phyloP scores from a whole-genome alignment of 495 filamentous ascomycete genomes.

The Xeromyces bisporus region DNA sequence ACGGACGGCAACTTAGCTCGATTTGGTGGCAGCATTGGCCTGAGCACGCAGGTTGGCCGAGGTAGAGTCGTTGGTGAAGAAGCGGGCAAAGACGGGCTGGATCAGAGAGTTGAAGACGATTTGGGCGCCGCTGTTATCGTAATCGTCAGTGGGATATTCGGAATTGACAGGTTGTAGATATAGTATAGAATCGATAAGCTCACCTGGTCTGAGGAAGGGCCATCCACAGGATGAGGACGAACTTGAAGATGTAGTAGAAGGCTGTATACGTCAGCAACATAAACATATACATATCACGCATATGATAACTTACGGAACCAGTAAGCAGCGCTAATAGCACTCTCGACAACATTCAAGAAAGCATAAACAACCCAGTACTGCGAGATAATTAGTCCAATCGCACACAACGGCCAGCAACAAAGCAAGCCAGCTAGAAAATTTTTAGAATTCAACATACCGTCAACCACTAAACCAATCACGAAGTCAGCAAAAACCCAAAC shows the following conservation, averaged over 20 bases:
- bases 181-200: too few species aligned
- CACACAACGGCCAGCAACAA: too few species aligned
- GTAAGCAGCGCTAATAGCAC: slow-evolving; percentile 82
- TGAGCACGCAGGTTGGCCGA: slow-evolving; percentile 81
- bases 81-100: slow-evolving; percentile 74
- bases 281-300: too few species aligned
- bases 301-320: slow-evolving; percentile 63
- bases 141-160: neutral
- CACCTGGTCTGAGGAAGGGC: slow-evolving; percentile 86
- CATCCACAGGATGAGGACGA: slow-evolving; percentile 91
- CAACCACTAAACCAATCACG: slow-evolving; percentile 34
- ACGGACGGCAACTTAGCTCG: slow-evolving; percentile 9
- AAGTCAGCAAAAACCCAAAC: slow-evolving; percentile 7
- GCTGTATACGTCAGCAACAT: slow-evolving; percentile 26
- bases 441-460: slow-evolving; percentile 54
- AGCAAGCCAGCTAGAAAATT: too few species aligned
- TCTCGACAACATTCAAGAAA: slow-evolving; percentile 87
- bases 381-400: too few species aligned
- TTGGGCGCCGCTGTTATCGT: slow-evolving; percentile 84
- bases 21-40: slow-evolving; percentile 56
- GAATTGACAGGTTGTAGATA: neutral
- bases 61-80: slow-evolving; percentile 66
- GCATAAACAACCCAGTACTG: slow-evolving; percentile 97
- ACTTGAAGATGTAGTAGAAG: slow-evolving; percentile 99
- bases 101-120: slow-evolving; percentile 92